Conservation (phyloP, 352 stramenopile genomes). For the Phytophthora pluvialis region DNA sequence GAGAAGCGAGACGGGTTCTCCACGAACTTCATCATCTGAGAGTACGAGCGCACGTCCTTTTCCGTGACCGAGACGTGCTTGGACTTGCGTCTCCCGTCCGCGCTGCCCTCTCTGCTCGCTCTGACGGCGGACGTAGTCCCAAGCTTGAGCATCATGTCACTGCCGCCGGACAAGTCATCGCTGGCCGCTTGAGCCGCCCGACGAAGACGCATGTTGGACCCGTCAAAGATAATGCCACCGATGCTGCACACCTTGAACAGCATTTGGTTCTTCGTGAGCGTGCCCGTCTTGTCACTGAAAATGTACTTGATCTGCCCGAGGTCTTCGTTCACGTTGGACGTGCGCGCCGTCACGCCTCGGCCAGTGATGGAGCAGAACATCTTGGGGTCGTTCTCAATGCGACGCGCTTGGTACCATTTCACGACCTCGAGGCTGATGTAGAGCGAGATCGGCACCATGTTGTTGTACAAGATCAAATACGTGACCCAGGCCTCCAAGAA, state of each 20-base stretch:
- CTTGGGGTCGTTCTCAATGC: slow-evolving; percentile 89
- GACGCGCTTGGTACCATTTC: slow-evolving; percentile 94
- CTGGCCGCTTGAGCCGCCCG: slow-evolving; percentile 39
- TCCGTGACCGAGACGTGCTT: slow-evolving; percentile 62
- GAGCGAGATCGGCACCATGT: slow-evolving; percentile 96
- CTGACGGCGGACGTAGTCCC: slow-evolving; percentile 6
- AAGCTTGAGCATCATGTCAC: slow-evolving; percentile 36
- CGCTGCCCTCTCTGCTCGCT: slow-evolving; percentile 17
- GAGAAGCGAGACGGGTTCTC: slow-evolving; percentile 57
- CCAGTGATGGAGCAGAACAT: slow-evolving; percentile 63
- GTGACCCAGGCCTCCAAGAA: slow-evolving; percentile 78
- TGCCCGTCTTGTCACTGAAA: slow-evolving; percentile 99
- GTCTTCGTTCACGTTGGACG: slow-evolving; percentile 95
- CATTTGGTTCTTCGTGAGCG: slow-evolving; percentile 99
- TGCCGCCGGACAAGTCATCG: slow-evolving; percentile 22
- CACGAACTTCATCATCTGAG: slow-evolving; percentile 74
- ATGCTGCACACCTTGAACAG: slow-evolving; percentile 95
- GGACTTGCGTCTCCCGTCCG: slow-evolving; percentile 29
- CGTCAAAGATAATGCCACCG: slow-evolving; percentile 91
- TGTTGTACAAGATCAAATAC: slow-evolving; percentile 90
- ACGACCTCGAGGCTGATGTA: slow-evolving; percentile 98
- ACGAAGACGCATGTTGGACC: slow-evolving; percentile 64
- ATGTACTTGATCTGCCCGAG: slow-evolving; percentile 99
- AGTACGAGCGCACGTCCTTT: slow-evolving; percentile 73
- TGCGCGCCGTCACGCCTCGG: slow-evolving; percentile 85